Percentiles rank a stretch among this genome's conserved stretches.
Conservation (phyloP, 148 eudicot species). For the Persicaria tinctoria region DNA sequence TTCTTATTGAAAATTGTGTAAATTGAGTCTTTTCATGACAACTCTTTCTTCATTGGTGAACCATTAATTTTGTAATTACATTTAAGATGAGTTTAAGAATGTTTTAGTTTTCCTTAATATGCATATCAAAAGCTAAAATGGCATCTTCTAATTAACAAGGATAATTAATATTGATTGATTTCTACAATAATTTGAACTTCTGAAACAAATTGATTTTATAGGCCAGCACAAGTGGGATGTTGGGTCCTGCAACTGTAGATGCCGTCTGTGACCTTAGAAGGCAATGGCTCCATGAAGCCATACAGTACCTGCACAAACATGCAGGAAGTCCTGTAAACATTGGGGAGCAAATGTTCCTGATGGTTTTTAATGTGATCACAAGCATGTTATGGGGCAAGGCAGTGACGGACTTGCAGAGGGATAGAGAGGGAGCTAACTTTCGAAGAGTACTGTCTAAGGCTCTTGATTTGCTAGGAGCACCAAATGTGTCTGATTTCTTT, state of each 20-base stretch:
- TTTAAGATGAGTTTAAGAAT: too few species aligned
- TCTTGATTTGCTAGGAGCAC: background rate
- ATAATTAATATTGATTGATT: too few species aligned
- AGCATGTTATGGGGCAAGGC: conserved; percentile 76
- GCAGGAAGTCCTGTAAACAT: conserved; percentile 36
- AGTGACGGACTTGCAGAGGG: conserved; percentile 35
- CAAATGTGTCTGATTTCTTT: conserved; percentile 12
- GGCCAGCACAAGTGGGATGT: conserved; percentile 39
- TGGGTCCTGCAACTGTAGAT: conserved; percentile 37
- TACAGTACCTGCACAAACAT: conserved; percentile 22
- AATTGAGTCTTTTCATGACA: too few species aligned
- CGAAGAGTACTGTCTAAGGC: conserved; percentile 32
- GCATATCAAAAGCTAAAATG: too few species aligned
- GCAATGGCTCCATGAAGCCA: conserved; percentile 26
- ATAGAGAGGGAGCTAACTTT: conserved; percentile 41
- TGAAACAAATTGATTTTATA: background rate
- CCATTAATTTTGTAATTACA: too few species aligned
- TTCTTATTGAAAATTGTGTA: too few species aligned
- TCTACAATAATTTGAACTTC: too few species aligned
- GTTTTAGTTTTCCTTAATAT: too few species aligned
- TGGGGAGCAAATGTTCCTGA: conserved; percentile 51
- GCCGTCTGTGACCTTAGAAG: conserved; percentile 30
- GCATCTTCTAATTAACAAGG: too few species aligned
- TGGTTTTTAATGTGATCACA: conserved; percentile 48
- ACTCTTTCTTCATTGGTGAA: too few species aligned